Evolutionary conservation across 768 basidiomycete species (phyloP), one percentile per base, ranked within the genome.

Genomic region (Trametopsis cervina): DNA sequence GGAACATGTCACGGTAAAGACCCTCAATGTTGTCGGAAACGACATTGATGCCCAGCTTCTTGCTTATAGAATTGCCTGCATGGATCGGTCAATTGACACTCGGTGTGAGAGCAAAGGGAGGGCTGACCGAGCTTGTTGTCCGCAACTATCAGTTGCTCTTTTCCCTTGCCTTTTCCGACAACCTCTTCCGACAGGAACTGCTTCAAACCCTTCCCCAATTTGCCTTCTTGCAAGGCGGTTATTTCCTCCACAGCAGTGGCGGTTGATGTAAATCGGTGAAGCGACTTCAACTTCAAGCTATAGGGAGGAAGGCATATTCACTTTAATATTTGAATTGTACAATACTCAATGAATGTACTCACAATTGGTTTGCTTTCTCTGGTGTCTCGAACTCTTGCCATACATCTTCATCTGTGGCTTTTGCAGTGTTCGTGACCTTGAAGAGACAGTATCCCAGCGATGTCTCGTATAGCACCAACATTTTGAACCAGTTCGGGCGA

Each of bases 381-480:
- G 94, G 91, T 42, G 82, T 88, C 69, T 93, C 83, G 60, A 98
- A 97, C 66, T 94, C 88, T 70, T 86, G 83, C 79, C 85, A 89
- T 42, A 97, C 68, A 68, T 96, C 84, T 47, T 85, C 83, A 55
- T 80, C 85, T 62, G 84, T 80, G 45, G 95, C 71, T 72, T 94
- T 96, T 47, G 86, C 87, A 35, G 89, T 74, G 69, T 92, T 85
- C 45, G 85, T 84, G 55, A 95, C 77, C 69, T 96, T 96, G 83
- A 99, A 97, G 46, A 99, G 85, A 74, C 90, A 93, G 75, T 92
- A 97, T 68, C 95, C 92, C 68, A 95, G 80, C 35, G 92, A 80
- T 1, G 92, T 93, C 73, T 98, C 96, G 72, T 93, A 92, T 55
- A 99, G 76, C 39, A 98, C 94, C 68, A 97, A 80, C 93, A 98